Evolutionary conservation across 805 yeast species (phyloP).

Genomic region (Tetrapisispora iriomotensis): DNA sequence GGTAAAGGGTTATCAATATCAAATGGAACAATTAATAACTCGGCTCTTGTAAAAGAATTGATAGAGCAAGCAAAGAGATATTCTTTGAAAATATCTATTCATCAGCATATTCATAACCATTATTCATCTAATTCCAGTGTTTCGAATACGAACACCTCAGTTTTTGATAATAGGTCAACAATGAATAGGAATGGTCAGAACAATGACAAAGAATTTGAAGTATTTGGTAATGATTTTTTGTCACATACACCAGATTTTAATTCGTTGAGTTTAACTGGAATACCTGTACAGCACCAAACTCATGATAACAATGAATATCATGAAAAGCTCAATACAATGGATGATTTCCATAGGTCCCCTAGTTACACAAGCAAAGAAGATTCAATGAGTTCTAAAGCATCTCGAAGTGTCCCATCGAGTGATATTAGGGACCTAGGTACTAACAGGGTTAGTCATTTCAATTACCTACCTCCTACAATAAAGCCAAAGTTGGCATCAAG

Average conservation of each 20-base stretch:
- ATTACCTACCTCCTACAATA: slow-evolving; percentile 63
- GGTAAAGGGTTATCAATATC: slow-evolving; percentile 37
- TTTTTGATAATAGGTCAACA: neutral
- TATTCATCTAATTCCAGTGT: slow-evolving; percentile 29
- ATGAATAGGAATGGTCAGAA: neutral
- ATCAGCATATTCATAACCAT: slow-evolving; percentile 81
- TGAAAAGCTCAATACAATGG: neutral
- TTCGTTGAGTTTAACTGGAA: slow-evolving; percentile 13
- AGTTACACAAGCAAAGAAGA: slow-evolving; percentile 2
- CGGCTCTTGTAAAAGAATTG: slow-evolving; percentile 46
- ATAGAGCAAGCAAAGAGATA: slow-evolving; percentile 51
- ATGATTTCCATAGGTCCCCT: neutral
- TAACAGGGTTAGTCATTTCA: slow-evolving; percentile 59
- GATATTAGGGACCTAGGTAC: slow-evolving; percentile 39
- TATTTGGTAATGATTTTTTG: slow-evolving; percentile 9
- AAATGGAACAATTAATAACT: slow-evolving; percentile 42
- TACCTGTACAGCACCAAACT: slow-evolving; percentile 9
- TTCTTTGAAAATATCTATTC: slow-evolving; percentile 55
- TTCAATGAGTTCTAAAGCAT: slow-evolving; percentile 13
- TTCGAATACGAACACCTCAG: neutral
- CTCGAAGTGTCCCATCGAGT: slow-evolving; percentile 16
- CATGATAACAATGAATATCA: neutral
- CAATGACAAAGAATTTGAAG: neutral
- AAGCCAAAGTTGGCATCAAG: slow-evolving; percentile 63
- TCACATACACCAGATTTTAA: slow-evolving; percentile 15